These are phyloP conservation scores for Buddleja alternifolia DNA, from an alignment of 257 asterid genomes.

Conservation along the genomic window DNA sequence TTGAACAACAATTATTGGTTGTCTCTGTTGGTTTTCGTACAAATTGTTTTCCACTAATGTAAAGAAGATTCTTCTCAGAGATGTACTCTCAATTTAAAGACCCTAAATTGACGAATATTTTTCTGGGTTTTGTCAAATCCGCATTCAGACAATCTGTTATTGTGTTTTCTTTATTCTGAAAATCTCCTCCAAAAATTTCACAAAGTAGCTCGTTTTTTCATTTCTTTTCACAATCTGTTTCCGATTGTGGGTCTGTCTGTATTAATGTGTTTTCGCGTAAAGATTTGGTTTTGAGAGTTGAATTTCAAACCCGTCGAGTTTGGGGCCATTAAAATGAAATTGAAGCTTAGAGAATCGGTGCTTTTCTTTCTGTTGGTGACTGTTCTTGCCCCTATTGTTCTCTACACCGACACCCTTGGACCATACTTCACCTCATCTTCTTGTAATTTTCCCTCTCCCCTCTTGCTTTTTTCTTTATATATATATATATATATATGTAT, in stretches of 20 bases:
- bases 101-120: not conserved
- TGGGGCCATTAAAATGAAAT: conserved; percentile 35
- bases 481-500: too few relatives aligned
- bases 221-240: too few relatives aligned
- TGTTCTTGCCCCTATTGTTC: conserved; percentile 81
- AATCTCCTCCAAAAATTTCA: not conserved
- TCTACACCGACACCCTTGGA: conserved; percentile 70
- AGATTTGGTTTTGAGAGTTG: conserved; percentile 35
- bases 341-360: conserved; percentile 64
- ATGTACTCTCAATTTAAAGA: conserved; percentile 3
- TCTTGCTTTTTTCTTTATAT: too few relatives aligned
- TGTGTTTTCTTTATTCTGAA: conserved; percentile 12
- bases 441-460: conserved; percentile 46
- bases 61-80: conserved; percentile 16
- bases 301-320: conserved; percentile 22
- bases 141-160: not conserved
- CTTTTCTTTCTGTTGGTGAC: conserved; percentile 66
- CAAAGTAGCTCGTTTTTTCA: not conserved
- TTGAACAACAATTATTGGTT: not conserved
- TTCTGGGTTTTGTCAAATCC: conserved; percentile 24
- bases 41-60: conserved; percentile 11
- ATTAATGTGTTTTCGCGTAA: conserved; percentile 30
- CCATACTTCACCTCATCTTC: conserved; percentile 62
- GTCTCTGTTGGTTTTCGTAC: conserved; percentile 10
- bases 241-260: not conserved